phyloP scores from a whole-genome alignment of 2,329 filamentous ascomycete genomes.

The Colletotrichum gigasporum region DNA sequence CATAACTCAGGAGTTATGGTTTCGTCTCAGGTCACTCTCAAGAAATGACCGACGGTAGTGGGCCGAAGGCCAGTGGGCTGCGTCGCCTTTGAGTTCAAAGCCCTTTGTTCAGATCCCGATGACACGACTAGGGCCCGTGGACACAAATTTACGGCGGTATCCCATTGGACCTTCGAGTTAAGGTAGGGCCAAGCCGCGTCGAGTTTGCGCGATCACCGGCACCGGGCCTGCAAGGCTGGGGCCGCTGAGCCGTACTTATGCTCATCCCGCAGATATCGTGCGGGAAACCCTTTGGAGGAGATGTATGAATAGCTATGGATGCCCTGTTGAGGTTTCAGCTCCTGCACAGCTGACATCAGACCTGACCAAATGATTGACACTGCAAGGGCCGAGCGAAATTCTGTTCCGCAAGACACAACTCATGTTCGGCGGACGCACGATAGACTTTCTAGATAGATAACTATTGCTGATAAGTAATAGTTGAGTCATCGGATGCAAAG shows the following conservation, averaged over 20 bases:
- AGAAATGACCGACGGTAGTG: neutral
- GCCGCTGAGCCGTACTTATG: neutral
- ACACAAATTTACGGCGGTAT: neutral
- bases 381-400: neutral
- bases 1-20: neutral
- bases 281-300: neutral
- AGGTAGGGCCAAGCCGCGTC: neutral
- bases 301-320: neutral
- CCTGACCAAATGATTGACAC: neutral
- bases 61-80: neutral
- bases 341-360: neutral
- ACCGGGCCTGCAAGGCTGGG: neutral
- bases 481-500: slow-evolving; percentile 7
- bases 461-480: neutral
- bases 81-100: neutral
- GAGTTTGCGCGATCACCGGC: neutral
- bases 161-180: neutral
- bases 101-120: slow-evolving; percentile 10
- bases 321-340: neutral
- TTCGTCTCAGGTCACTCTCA: neutral
- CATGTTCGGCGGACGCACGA: neutral
- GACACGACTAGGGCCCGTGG: neutral
- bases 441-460: neutral
- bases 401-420: slow-evolving; percentile 5
- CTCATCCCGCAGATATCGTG: neutral